Evolutionary conservation across 2,329 filamentous ascomycete genomes (phyloP), one percentile per base, ranked within the genome.

Genomic region (Aureobasidium mangrovei): DNA sequence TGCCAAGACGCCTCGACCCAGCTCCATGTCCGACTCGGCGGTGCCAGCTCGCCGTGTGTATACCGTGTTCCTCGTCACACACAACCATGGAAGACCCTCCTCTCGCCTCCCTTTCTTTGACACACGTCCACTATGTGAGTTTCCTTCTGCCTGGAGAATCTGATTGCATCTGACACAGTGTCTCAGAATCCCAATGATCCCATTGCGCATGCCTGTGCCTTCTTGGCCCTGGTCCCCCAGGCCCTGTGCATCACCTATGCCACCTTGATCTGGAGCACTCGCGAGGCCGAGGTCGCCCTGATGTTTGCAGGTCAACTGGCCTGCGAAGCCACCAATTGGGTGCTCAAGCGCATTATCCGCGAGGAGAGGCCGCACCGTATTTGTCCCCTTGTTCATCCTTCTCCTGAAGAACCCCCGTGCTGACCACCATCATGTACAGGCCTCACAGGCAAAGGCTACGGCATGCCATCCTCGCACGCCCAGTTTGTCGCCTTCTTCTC

Each of bases 401-500:
- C 29, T 31, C 9, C 7, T 29, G 1, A 28, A 39, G 9, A 18
- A 10, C 36, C 36, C 4, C 24, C 24, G 4, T 27, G 18, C 31
- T 42, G 6, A 31, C 41, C 35, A 5, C 12, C 18, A 4, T 27
- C 29, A 9, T 12, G 24, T 47, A 27, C 60, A 83, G 80, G 81
- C 70, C 82, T 84, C 75, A 83, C 91, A 65, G 81, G 89, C 54
- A 95, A 95, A 70, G 93, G 93, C 60, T 98, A 98, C 67, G 94
- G 93, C 63, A 98, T 98, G 94, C 93, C 93, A 8, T 84, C 81
- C 6, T 96, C 91, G 36, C 93, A 98, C 72, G 87, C 93, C 7
- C 93, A 98, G 73, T 98, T 96, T 68, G 86, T 91, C 58, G 80
- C 86, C 54, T 98, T 89, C 75, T 97, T 95, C 79, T 85, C 88